Percentiles rank a stretch among this genome's conserved stretches.
phyloP scores from a whole-genome alignment of 495 filamentous ascomycete species.

The Hyaloscypha finlandica region DNA sequence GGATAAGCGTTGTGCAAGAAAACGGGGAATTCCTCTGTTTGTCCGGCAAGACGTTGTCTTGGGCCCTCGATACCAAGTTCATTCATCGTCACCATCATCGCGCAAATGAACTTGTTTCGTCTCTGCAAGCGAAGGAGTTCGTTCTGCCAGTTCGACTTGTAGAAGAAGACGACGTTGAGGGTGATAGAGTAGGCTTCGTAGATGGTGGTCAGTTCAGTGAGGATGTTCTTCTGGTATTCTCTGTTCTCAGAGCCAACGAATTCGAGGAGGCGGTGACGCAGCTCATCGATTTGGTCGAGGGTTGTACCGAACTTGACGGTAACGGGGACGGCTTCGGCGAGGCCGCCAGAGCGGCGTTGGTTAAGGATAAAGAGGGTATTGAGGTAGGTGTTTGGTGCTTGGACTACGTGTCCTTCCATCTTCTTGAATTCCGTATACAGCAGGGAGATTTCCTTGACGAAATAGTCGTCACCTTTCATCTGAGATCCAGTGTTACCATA shows the following conservation, averaged over 20 bases:
- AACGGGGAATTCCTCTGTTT: slow-evolving; percentile 49
- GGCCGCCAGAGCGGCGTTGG: slow-evolving; percentile 82
- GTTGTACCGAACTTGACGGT: slow-evolving; percentile 88
- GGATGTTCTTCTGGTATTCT: slow-evolving; percentile 86
- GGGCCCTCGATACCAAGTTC: slow-evolving; percentile 90
- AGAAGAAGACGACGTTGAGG: slow-evolving; percentile 95
- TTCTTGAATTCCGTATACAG: slow-evolving; percentile 98
- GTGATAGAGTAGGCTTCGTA: slow-evolving; percentile 65
- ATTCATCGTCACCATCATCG: slow-evolving; percentile 81
- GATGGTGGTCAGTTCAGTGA: slow-evolving; percentile 78
- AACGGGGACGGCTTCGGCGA: slow-evolving; percentile 85
- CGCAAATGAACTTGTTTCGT: slow-evolving; percentile 93
- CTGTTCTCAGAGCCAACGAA: slow-evolving; percentile 87
- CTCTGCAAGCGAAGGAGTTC: slow-evolving; percentile 86
- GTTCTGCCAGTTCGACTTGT: slow-evolving; percentile 91
- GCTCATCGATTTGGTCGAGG: slow-evolving; percentile 79
- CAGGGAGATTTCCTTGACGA: slow-evolving; percentile 92
- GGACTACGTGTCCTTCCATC: slow-evolving; percentile 93
- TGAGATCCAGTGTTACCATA: slow-evolving; percentile 84
- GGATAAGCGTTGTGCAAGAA: slow-evolving; percentile 37
- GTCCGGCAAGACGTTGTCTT: slow-evolving; percentile 71
- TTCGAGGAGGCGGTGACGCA: slow-evolving; percentile 80
- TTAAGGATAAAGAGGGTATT: slow-evolving; percentile 95
- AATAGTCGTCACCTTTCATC: slow-evolving; percentile 86
- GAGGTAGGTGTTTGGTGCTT: slow-evolving; percentile 91